phyloP scores from a whole-genome alignment of 305 asterid species.

The Solanum hybrid region DNA sequence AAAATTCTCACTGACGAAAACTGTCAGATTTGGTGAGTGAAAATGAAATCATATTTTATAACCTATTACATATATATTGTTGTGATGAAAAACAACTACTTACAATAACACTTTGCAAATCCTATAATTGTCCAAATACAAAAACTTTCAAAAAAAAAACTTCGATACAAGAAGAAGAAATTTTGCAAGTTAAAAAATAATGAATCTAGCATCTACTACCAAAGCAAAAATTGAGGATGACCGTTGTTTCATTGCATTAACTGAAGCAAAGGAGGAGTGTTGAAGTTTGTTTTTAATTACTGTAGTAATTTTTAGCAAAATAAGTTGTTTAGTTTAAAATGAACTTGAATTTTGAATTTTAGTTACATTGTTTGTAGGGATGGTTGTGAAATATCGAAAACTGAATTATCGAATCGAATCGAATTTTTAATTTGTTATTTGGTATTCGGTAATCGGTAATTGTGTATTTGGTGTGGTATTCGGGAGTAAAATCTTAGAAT shows the following conservation, averaged over 20 bases:
- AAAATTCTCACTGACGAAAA: background rate
- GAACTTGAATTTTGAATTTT: background rate
- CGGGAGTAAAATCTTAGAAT: too few relatives aligned
- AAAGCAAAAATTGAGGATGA: background rate
- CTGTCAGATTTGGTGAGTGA: background rate
- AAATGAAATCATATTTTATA: background rate
- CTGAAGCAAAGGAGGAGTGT: background rate
- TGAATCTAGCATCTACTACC: background rate
- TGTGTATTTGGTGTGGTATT: too few relatives aligned
- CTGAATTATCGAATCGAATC: too few relatives aligned
- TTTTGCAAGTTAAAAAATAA: background rate
- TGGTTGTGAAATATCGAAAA: too few relatives aligned
- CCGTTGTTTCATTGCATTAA: background rate
- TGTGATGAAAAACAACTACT: background rate
- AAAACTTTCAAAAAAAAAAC: too few relatives aligned
- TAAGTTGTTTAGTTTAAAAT: background rate
- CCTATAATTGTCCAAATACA: background rate
- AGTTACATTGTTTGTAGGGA: too few relatives aligned
- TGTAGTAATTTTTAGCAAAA: too few relatives aligned
- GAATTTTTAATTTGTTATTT: too few relatives aligned
- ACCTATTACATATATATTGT: too few relatives aligned
- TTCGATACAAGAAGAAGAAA: background rate
- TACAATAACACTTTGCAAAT: background rate
- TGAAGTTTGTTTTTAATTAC: background rate
- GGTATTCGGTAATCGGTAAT: too few relatives aligned